Evolutionary conservation across 2,329 filamentous ascomycete genomes (phyloP).

Genomic region (Beauveria caledonica): DNA sequence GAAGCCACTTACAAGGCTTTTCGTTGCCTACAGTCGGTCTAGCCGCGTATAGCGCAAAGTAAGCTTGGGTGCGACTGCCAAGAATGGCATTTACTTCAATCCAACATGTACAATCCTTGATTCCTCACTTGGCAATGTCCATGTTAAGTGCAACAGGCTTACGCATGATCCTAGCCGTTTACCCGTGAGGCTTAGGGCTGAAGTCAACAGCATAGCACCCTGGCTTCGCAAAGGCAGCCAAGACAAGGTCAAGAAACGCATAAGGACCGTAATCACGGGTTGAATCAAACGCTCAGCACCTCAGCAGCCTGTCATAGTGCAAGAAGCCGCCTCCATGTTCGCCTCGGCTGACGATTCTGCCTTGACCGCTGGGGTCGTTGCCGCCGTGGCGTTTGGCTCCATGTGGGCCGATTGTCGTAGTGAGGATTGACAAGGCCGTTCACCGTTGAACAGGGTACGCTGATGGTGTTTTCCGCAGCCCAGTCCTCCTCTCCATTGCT

Average conservation of each 20-base stretch:
- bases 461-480: background rate
- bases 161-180: background rate
- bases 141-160: background rate
- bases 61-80: no score
- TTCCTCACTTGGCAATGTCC: background rate
- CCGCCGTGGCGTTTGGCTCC: background rate
- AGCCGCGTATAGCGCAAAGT: no score
- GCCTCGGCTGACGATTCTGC: slow-evolving; percentile 5
- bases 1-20: no score
- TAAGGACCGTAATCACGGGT: background rate
- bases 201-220: background rate
- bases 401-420: background rate
- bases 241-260: background rate
- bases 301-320: background rate
- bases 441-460: background rate
- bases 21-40: no score
- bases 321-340: background rate
- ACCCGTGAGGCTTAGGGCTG: background rate
- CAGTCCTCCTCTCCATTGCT: background rate
- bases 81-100: background rate
- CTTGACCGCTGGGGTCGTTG: background rate
- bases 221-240: background rate
- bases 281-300: background rate
- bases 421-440: background rate
- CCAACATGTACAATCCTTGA: background rate